These are phyloP conservation scores for Hymenoscyphus linearis DNA, from an alignment of 2,329 filamentous ascomycete species.

Conservation along the genomic window DNA sequence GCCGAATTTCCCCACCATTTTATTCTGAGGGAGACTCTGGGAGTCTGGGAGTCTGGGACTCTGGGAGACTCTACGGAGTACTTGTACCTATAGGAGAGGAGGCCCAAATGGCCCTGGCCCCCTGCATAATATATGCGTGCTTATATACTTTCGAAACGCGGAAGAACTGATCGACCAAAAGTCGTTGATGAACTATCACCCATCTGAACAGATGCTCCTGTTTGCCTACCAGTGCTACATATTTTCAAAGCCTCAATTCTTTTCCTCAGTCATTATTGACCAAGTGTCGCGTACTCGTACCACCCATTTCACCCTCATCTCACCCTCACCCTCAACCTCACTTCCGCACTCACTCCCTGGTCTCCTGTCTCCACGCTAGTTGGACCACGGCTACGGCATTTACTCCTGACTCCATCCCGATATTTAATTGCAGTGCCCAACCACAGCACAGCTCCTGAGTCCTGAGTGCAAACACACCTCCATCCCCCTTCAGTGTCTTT, in stretches of 20 bases:
- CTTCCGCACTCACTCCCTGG: not conserved
- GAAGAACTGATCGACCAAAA: conserved; percentile 16
- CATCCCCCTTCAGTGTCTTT: not conserved
- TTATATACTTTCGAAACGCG: conserved; percentile 19
- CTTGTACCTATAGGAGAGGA: no score
- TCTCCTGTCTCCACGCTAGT: conserved; percentile 8
- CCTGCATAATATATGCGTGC: conserved; percentile 2
- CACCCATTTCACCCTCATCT: not conserved
- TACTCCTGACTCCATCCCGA: conserved; percentile 1
- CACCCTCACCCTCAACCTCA: no score
- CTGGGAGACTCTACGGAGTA: no score
- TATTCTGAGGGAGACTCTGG: conserved; percentile 1
- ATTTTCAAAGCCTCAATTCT: conserved; percentile 12
- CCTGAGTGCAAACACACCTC: not conserved
- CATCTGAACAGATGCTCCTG: conserved; percentile 3
- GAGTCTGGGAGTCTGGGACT: not conserved
- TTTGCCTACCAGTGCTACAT: not conserved
- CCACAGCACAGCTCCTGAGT: not conserved
- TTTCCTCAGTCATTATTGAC: conserved; percentile 3
- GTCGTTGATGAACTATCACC: not conserved
- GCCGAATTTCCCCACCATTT: conserved; percentile 1
- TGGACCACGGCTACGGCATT: not conserved
- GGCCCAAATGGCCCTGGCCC: not conserved
- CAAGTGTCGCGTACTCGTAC: not conserved
- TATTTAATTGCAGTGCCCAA: conserved; percentile 2